Evolutionary conservation across 768 basidiomycete species (phyloP).

Genomic region (Lyophyllum semitale): DNA sequence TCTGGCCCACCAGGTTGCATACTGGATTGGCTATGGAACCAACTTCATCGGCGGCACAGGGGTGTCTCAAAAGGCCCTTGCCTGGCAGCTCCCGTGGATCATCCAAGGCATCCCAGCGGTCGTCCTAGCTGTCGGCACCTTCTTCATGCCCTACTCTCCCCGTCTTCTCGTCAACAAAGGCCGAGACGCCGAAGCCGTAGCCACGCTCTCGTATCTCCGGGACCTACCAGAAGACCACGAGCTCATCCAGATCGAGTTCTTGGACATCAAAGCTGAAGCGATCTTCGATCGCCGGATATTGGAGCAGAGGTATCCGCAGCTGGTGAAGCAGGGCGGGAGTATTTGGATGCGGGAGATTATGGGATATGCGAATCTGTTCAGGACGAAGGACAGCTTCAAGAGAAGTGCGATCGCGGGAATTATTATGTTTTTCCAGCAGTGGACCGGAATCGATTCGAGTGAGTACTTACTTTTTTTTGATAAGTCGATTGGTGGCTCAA

Average conservation of each 20-base stretch:
- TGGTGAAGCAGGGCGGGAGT: slow-evolving; percentile 15
- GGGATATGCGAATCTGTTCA: slow-evolving; percentile 18
- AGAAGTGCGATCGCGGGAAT: slow-evolving; percentile 16
- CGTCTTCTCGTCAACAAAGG: slow-evolving; percentile 43
- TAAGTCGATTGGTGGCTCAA: slow-evolving; percentile 4
- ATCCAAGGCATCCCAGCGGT: slow-evolving; percentile 39
- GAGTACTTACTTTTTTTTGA: slow-evolving; percentile 7
- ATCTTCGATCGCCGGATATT: slow-evolving; percentile 16
- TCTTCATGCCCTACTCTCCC: slow-evolving; percentile 42
- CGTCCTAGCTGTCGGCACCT: slow-evolving; percentile 23
- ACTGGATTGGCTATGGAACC: slow-evolving; percentile 19
- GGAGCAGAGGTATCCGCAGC: slow-evolving; percentile 22
- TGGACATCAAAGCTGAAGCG: slow-evolving; percentile 31
- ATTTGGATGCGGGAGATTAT: slow-evolving; percentile 15
- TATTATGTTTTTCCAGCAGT: slow-evolving; percentile 20
- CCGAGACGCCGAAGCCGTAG: slow-evolving; percentile 34
- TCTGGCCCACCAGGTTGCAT: slow-evolving; percentile 12
- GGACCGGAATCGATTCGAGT: slow-evolving; percentile 28
- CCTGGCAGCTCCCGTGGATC: slow-evolving; percentile 21
- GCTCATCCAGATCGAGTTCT: slow-evolving; percentile 36
- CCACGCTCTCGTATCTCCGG: slow-evolving; percentile 34
- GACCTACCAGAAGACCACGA: slow-evolving; percentile 29
- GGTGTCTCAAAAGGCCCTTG: slow-evolving; percentile 10
- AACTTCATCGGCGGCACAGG: slow-evolving; percentile 19
- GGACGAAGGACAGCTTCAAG: slow-evolving; percentile 16